Evolutionary conservation across 441 rosid genomes (phyloP), one percentile per base, ranked within the genome.

Genomic region (Gossypium gossypioides): DNA sequence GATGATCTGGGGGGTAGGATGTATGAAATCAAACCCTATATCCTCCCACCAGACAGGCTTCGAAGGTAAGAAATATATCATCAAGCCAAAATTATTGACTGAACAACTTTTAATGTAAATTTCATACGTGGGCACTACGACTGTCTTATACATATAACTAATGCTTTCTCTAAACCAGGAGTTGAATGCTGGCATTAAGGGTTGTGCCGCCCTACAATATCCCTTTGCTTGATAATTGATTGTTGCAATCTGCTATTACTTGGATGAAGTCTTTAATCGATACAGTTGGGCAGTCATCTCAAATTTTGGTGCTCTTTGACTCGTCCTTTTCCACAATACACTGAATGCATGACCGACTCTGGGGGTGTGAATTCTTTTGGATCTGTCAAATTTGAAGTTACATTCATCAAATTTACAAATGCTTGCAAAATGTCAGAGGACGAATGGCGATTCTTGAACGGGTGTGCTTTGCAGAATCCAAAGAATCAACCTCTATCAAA

Each of bases 1-100:
- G 75, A 71, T 76, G 74, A 68, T 73, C 65, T 60, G 18, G 59
- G 59, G 75, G 74, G 77, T 72, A 37, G 78, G 77, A 65, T 54
- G 46, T 40, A 24, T 79, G 51, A 62, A 37, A 21, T 77, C 74
- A 40, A 40, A 73, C 62, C 75, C 68, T n/a, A 56, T 7, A 22
- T 32, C 78, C 68, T 42, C 80, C 77, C 72, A 50, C 80, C 81
- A 46, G 75, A 62, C 76, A 42, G 74, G 68, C 75, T 51, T 71
- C 68, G 2, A 72, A 74, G 86, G 86, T 79, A 73, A 69, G 69
- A 50, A 65, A 55, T 57, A 8, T 2, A 15, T 55, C 3, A 40
- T 9, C 15, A 22, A 5, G 22, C 18, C 46, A 3, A 16, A 40
- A 5, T 9, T 12, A 2, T 50, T 22, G 24, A 48, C 29, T 5